Conservation (phyloP, 495 filamentous ascomycete species). For the Rhypophila decipiens region DNA sequence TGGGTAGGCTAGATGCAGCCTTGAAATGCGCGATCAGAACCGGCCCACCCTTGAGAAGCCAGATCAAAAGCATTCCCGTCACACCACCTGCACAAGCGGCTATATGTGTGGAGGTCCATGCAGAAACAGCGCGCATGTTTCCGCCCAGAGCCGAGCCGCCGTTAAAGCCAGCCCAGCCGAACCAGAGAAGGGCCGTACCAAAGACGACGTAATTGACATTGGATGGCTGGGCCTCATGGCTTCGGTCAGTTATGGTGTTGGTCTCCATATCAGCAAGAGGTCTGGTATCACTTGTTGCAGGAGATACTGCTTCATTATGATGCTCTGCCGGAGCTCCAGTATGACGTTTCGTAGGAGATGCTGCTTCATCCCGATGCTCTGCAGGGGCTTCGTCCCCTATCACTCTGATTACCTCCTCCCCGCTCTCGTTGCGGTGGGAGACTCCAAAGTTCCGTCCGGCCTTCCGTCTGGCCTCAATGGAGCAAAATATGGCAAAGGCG, state of each 20-base stretch:
- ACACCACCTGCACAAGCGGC: conserved; percentile 77
- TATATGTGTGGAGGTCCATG: conserved; percentile 82
- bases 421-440: background rate
- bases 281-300: background rate
- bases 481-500: conserved; percentile 65
- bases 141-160: conserved; percentile 85
- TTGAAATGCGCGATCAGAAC: conserved; percentile 22
- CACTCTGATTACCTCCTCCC: no score
- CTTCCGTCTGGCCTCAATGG: conserved; percentile 7
- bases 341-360: background rate
- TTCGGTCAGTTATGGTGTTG: no score
- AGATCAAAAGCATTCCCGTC: conserved; percentile 43
- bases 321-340: no score
- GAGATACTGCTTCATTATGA: background rate
- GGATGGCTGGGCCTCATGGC: conserved; percentile 47
- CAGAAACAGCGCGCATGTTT: conserved; percentile 83
- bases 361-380: background rate
- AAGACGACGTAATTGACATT: conserved; percentile 90
- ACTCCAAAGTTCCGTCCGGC: background rate
- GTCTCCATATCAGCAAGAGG: no score
- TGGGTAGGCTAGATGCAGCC: no score
- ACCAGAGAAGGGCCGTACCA: conserved; percentile 89
- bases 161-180: conserved; percentile 96
- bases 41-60: conserved; percentile 4
- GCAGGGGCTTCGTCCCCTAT: no score